Base-by-base conservation (phyloP, 352 stramenopile genomes). In the Pythium insidiosum region DNA sequence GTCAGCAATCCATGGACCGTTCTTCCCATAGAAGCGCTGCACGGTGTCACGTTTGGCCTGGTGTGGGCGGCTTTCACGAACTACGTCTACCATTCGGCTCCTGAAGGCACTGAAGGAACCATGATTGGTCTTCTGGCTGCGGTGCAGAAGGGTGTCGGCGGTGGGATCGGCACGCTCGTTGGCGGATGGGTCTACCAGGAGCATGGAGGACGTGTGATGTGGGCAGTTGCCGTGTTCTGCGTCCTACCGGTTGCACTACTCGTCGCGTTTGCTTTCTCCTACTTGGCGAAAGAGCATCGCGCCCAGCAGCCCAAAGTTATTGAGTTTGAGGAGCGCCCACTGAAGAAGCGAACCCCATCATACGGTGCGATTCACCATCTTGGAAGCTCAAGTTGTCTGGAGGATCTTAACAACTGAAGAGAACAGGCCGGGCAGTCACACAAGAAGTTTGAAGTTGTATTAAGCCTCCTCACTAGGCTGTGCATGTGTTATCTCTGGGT, bases 31-130 rank as follows among this genome's bases (percentile, higher is more conserved):
- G 76, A 89, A 44, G 47, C 54, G 13, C 59, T 86, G 53, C 76
- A 89, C 45, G 76, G 76, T 22, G 60, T 79, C 51, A 87, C 76
- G 21, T 89, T 76, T 44, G 73, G 73, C 2, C 44, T 88, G 22
- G 58, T 79, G 16, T 88, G 76, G 76, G 76, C 76, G 13, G 71
- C 73, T 21, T 80, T 80, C 58, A 86, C 76, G 45, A 81, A 88
- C 56, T 88, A 88, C 58, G 56, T 86, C 1, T 88, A 84, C 53
- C 56, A 73, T 42, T 67, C 71, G 15, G 77, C 76, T 5, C 66
- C 73, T 5, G 52, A 59, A 26, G 71, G 76, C 18, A 86, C 71
- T 2, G 60, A 88, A 54, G 73, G 73, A 25, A 85, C 70, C 21
- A 85, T 86, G 73, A 86, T 88, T 39, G 73, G 73, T 0, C 29